Percentiles rank a stretch among this genome's conserved stretches.
These are phyloP conservation scores for Podila horticola DNA, from an alignment of 192 early-diverging fungal species.

Conservation along the genomic window DNA sequence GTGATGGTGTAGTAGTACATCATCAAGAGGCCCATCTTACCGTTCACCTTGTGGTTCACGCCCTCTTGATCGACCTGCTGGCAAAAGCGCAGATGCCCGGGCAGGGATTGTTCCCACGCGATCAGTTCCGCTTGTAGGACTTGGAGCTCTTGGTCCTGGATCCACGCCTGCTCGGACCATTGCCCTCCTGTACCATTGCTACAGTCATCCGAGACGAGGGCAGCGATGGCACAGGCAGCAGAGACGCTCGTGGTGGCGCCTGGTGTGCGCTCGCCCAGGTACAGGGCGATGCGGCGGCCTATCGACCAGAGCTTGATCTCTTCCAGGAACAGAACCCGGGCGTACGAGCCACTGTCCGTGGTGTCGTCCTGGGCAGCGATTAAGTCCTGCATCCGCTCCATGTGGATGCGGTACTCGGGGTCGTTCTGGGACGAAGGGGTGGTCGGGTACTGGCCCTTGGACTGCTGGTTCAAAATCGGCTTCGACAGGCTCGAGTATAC, in stretches of 20 bases:
- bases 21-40: constrained; percentile 25
- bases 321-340: constrained; percentile 36
- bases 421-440: neutral
- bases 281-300: constrained; percentile 34
- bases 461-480: constrained; percentile 18
- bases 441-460: constrained; percentile 15
- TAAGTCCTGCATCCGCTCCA: constrained; percentile 38
- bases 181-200: constrained; percentile 9
- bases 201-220: neutral
- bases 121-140: constrained; percentile 38
- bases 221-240: neutral
- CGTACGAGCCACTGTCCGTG: constrained; percentile 37
- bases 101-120: constrained; percentile 31
- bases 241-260: neutral
- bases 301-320: constrained; percentile 48
- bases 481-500: constrained; percentile 2
- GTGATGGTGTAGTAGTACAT: constrained; percentile 51
- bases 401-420: constrained; percentile 22
- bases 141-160: constrained; percentile 43
- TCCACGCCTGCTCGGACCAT: constrained; percentile 40
- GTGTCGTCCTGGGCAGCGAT: constrained; percentile 38
- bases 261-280: constrained; percentile 1
- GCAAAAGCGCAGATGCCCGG: constrained; percentile 22
- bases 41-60: constrained; percentile 46
- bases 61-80: constrained; percentile 15